These are phyloP conservation scores for Yamagishiella unicocca DNA, from an alignment of 139 green algal species.

Conservation along the genomic window DNA sequence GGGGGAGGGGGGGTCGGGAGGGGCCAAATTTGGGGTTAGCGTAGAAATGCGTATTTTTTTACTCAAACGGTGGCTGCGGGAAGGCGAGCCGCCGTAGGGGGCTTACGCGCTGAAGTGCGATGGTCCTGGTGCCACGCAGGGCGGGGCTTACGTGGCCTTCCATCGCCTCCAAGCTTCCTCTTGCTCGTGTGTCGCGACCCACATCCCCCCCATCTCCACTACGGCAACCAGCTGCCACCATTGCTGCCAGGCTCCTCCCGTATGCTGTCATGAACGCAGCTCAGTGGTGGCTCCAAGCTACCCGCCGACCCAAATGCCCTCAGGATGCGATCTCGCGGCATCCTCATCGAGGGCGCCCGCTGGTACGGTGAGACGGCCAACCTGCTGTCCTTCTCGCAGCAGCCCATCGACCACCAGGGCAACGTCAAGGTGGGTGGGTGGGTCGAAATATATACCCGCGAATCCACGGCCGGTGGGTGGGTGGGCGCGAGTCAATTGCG, in stretches of 20 bases:
- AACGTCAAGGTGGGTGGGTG: neutral
- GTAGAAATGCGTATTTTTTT: neutral
- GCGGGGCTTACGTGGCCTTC: neutral
- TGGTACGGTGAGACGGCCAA: neutral
- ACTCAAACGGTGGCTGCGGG: neutral
- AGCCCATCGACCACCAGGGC: neutral
- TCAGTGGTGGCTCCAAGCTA: too few relatives aligned
- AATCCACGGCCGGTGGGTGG: neutral
- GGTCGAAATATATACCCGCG: too few relatives aligned
- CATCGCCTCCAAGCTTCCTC: neutral
- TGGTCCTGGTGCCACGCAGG: neutral
- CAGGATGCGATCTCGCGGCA: constrained; percentile 9
- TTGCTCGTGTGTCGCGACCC: neutral
- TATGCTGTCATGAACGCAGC: too few relatives aligned
- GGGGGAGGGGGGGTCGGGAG: neutral
- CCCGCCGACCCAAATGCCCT: too few relatives aligned
- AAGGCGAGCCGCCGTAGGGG: neutral
- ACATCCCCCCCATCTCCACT: too few relatives aligned
- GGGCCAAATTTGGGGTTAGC: neutral
- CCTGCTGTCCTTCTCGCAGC: neutral
- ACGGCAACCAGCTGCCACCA: too few relatives aligned
- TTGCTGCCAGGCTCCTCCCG: too few relatives aligned
- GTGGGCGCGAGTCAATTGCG: neutral
- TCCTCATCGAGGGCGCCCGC: neutral
- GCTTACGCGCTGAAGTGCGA: neutral